Percentiles rank a stretch among this genome's conserved stretches.
Conservation (phyloP, 2,329 filamentous ascomycete species). For the Botrytis squamosa region DNA sequence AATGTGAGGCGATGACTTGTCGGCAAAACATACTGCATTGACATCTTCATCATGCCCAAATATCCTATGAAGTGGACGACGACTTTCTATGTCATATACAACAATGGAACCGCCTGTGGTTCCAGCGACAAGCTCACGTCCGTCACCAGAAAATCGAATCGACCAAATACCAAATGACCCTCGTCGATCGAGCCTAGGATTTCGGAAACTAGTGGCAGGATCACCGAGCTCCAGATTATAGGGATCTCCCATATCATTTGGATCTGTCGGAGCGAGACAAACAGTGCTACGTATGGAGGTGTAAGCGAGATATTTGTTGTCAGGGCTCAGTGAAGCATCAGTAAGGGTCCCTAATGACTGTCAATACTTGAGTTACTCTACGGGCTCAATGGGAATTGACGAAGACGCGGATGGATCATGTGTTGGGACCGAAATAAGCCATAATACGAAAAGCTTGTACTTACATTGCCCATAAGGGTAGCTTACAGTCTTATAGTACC, state of each 20-base stretch:
- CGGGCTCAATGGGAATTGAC: background rate
- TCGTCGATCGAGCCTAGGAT: constrained; percentile 6
- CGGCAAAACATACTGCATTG: constrained; percentile 94
- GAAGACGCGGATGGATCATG: too few species aligned
- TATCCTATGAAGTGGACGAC: constrained; percentile 62
- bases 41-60: constrained; percentile 81
- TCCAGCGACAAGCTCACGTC: constrained; percentile 84
- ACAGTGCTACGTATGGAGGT: constrained; percentile 83
- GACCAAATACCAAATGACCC: constrained; percentile 74
- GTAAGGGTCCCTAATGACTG: constrained; percentile 73
- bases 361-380: background rate
- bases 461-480: constrained; percentile 72
- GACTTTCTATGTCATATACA: constrained; percentile 87
- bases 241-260: constrained; percentile 75
- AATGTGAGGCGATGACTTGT: constrained; percentile 84
- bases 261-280: constrained; percentile 83
- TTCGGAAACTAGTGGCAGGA: constrained; percentile 40
- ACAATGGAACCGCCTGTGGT: constrained; percentile 77
- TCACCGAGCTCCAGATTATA: constrained; percentile 72
- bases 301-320: constrained; percentile 90
- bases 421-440: background rate
- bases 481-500: constrained; percentile 85
- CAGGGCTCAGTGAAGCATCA: constrained; percentile 84
- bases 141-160: constrained; percentile 88
- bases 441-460: background rate